These are phyloP conservation scores for Trametes pubescens DNA, from an alignment of 1,284 basidiomycete species.

Conservation along the genomic window DNA sequence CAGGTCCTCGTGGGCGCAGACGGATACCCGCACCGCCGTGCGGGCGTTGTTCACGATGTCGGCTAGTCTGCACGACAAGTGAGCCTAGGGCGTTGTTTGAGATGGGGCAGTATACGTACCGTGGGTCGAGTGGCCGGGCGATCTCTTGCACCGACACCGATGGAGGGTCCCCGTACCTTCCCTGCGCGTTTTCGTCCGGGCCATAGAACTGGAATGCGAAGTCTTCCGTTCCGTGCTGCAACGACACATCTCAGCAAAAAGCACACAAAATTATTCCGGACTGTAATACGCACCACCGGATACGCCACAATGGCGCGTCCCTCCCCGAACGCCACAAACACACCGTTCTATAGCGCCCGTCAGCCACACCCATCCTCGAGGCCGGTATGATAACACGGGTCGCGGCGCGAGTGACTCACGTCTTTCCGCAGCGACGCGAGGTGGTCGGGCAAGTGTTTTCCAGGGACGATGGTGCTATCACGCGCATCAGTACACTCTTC, in stretches of 20 bases:
- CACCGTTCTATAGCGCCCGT: conserved; percentile 42
- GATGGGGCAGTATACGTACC: conserved; percentile 38
- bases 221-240: conserved; percentile 26
- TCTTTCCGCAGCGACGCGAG: conserved; percentile 30
- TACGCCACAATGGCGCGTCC: conserved; percentile 45
- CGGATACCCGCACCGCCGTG: conserved; percentile 22
- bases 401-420: conserved; percentile 33
- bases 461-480: conserved; percentile 53
- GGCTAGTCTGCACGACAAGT: conserved; percentile 45
- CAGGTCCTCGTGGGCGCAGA: conserved; percentile 35
- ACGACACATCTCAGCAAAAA: not conserved
- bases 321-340: conserved; percentile 53
- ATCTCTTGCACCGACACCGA: conserved; percentile 17
- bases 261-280: not conserved
- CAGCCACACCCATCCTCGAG: not conserved
- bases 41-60: conserved; percentile 43
- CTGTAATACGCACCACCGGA: conserved; percentile 45
- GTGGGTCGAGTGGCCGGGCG: conserved; percentile 43
- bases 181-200: conserved; percentile 26
- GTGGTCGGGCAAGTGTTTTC: conserved; percentile 48
- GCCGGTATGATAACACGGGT: conserved; percentile 15
- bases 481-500: conserved; percentile 13
- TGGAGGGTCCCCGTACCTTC: conserved; percentile 27
- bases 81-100: no score
- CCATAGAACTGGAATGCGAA: conserved; percentile 32